phyloP scores from a whole-genome alignment of 257 asterid genomes.

The Hygrophila difformis region DNA sequence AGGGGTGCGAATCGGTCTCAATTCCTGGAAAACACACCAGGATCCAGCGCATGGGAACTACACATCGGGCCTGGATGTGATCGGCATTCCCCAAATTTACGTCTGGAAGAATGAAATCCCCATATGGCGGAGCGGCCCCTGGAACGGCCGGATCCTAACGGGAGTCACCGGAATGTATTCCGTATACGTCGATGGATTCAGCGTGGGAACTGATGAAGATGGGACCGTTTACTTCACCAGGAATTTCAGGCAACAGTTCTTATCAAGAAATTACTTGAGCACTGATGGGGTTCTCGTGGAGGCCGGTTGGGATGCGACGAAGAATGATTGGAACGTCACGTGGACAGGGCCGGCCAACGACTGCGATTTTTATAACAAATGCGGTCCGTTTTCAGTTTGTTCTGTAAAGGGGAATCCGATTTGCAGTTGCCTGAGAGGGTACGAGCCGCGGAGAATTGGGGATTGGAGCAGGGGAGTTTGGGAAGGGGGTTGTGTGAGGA shows the following conservation, averaged over 20 bases:
- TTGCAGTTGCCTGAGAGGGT: slow-evolving; percentile 32
- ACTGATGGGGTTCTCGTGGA: slow-evolving; percentile 11
- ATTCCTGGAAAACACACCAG: slow-evolving; percentile 30
- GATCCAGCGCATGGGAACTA: slow-evolving; percentile 46
- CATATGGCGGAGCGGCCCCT: slow-evolving; percentile 43
- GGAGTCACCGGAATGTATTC: slow-evolving; percentile 24
- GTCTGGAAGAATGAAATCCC: slow-evolving; percentile 23
- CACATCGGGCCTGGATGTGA: slow-evolving; percentile 15
- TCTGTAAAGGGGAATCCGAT: slow-evolving; percentile 7
- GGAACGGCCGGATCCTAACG: slow-evolving; percentile 27
- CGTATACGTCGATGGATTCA: slow-evolving; percentile 19
- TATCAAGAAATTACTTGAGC: not conserved
- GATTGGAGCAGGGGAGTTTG: slow-evolving; percentile 21
- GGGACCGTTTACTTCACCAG: slow-evolving; percentile 9
- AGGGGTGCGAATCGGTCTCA: slow-evolving; percentile 16
- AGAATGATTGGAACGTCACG: slow-evolving; percentile 15
- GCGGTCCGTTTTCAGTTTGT: slow-evolving; percentile 29
- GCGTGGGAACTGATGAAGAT: slow-evolving; percentile 11
- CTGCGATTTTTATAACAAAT: slow-evolving; percentile 25
- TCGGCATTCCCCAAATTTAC: slow-evolving; percentile 22
- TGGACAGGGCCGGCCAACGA: slow-evolving; percentile 16
- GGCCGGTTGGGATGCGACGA: slow-evolving; percentile 20
- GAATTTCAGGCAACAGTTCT: slow-evolving; percentile 4
- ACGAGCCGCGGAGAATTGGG: slow-evolving; percentile 12
- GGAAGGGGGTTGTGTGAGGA: slow-evolving; percentile 23